Base-by-base conservation (phyloP, 2,329 filamentous ascomycete genomes). In the Colletotrichum echinochloae region DNA sequence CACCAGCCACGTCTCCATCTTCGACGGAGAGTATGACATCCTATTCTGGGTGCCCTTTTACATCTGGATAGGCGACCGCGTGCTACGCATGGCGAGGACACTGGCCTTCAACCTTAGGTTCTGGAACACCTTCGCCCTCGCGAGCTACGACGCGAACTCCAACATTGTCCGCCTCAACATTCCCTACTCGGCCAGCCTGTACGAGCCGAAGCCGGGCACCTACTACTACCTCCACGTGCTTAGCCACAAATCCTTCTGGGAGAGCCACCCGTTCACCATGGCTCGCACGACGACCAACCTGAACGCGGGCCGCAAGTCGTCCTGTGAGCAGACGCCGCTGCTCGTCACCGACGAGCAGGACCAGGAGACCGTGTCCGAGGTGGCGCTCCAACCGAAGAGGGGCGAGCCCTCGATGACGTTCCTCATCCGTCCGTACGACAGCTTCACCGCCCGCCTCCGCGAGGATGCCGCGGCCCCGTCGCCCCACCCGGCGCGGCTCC, bases 221-320 rank as follows among this genome's bases (percentile, higher is more conserved):
- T 85, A 80, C 72, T 86, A 83, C 73, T 86, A 84, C 65, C 72
- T 86, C 1, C 81, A 83, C 57, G 76, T 84, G 8, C 78, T 86
- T 5, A 78, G 82, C 57, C 79, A 79, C 28, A 65, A 76, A 16
- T 75, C 78, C 0, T 80, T 80, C 61, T 87, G 85, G 85, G 83
- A 87, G 68, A 85, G 82, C 67, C 85, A 87, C 54, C 85, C 85
- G 0, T 87, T 87, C 61, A 86, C 85, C 0, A 80, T 86, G 14
- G 82, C 82, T 1, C 77, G 76, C 11, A 76, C 41, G 61, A 73
- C 33, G 65, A 64, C 1, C 33, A 74, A 12, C 60, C 44, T 0
- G 54, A 51, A 60, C 7, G 28, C 48, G 39, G 18, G 9, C 1
- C 49, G 70, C 0, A 78, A 79, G 26, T 61, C 75, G 0, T 66